These are phyloP conservation scores for Quercus ilex DNA, from an alignment of 306 rosid species.

Conservation along the genomic window DNA sequence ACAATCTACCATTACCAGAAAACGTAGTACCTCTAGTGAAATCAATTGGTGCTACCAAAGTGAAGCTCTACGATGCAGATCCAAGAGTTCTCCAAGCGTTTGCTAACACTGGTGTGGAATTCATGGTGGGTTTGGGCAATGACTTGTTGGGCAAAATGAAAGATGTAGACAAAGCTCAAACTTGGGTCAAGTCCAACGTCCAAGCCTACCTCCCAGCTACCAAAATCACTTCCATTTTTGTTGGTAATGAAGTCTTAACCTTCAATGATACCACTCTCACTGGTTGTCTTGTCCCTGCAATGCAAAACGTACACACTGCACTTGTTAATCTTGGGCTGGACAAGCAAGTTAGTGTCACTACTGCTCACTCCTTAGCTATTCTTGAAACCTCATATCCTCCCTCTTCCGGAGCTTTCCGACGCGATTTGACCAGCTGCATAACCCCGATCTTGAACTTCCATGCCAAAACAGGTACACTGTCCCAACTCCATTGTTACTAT, in stretches of 20 bases:
- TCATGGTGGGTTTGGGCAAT: slow-evolving; percentile 78
- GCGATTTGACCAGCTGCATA: slow-evolving; percentile 53
- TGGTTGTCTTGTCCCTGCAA: slow-evolving; percentile 68
- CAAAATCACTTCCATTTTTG: slow-evolving; percentile 76
- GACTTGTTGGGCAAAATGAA: slow-evolving; percentile 65
- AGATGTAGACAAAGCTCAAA: slow-evolving; percentile 55
- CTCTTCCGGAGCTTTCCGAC: slow-evolving; percentile 72
- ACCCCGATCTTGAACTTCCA: slow-evolving; percentile 72
- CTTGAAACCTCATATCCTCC: slow-evolving; percentile 86
- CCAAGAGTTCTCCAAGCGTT: slow-evolving; percentile 72
- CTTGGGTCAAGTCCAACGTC: slow-evolving; percentile 77
- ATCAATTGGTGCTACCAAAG: slow-evolving; percentile 75
- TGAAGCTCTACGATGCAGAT: slow-evolving; percentile 92
- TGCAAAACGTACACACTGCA: slow-evolving; percentile 79
- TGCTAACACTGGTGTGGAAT: slow-evolving; percentile 68
- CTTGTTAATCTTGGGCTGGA: slow-evolving; percentile 52
- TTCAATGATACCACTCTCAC: slow-evolving; percentile 74
- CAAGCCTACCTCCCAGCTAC: slow-evolving; percentile 70
- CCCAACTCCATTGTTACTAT: too few species aligned
- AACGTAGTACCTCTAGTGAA: slow-evolving; percentile 60
- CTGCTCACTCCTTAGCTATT: slow-evolving; percentile 74
- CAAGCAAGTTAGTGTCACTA: slow-evolving; percentile 66
- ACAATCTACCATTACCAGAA: slow-evolving; percentile 75
- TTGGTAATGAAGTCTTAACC: slow-evolving; percentile 87
- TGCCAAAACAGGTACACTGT: slow-evolving; percentile 62